Evolutionary conservation across 176 grass and related monocot species (phyloP), one percentile per base, ranked within the genome.

Genomic region (Tillandsia fasciculata): DNA sequence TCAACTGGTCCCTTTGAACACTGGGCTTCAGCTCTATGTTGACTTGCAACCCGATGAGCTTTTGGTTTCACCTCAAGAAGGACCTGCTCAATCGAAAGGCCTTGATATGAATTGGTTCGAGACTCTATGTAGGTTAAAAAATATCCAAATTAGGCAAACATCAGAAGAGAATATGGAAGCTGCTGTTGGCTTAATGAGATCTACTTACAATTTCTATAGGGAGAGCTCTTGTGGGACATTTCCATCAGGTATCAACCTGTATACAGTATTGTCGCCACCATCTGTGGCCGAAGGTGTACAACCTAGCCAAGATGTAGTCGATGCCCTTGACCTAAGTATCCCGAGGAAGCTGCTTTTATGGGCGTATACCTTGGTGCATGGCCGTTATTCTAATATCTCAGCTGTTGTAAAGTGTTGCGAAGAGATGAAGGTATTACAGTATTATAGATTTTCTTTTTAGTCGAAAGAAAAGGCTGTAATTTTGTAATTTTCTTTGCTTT

Each of bases 61-160:
- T 64, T 86, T 93, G 57, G 78, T 99, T 53, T 81, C 82, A 72
- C 87, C 82, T 52, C 84, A 79, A 66, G 87, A 99, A 49, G 89
- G 84, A 23, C 77, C 81, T 77, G 73, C 83, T 76, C 89, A 87
- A 76, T 93, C 83, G 52, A 87, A 87, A 90, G 94, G 94, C 11
- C 86, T 99, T 56, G 94, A 93, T 67, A 99, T 99, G 89, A 93
- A 93, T 71, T 92, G 80, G 86, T 93, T 99, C 68, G 94, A 99
- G 70, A 89, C 77, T 64, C 70, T 99, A 2, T 85, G 71, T 68
- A 93, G 82, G 82, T 90, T 99, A 53, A 99, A 90, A 65, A 99
- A 90, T 64, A 77, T 97, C 61, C 86, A 76, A 3, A 85, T 99
- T 74, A 86, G 74, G 80, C 81, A 88, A 84, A 83, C 80, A 74